Percentiles rank a stretch among this genome's conserved stretches.
Evolutionary conservation across 129 eudicot species (phyloP).

Genomic region (Lonicera japonica): DNA sequence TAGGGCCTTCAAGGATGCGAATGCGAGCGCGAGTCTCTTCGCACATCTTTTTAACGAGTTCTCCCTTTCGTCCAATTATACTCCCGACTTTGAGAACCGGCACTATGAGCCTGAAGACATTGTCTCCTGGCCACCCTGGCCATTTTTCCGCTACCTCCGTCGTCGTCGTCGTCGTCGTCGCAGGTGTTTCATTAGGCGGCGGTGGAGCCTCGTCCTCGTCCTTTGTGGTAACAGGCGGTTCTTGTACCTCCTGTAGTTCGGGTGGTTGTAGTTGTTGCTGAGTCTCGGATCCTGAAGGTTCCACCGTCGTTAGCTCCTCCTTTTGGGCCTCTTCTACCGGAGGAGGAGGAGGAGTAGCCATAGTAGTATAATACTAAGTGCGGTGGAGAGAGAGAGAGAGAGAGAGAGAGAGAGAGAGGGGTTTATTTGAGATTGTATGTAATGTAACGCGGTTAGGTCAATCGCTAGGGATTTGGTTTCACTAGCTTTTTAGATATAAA

Average conservation of each 20-base stretch:
- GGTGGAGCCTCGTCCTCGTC: slow-evolving; percentile 7
- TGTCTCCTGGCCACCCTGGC: slow-evolving; percentile 69
- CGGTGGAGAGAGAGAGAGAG: no score
- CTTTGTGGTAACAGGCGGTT: background rate
- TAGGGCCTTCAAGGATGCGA: slow-evolving; percentile 48
- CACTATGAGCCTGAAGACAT: slow-evolving; percentile 42
- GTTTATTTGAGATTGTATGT: no score
- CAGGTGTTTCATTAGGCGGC: background rate
- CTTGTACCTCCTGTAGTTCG: no score
- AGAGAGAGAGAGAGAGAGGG: no score
- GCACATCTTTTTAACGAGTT: slow-evolving; percentile 38
- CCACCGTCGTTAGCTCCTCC: background rate
- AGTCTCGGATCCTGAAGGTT: background rate
- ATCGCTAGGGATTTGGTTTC: no score
- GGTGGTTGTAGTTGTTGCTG: no score
- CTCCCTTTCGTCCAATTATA: slow-evolving; percentile 66
- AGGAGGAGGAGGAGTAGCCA: no score
- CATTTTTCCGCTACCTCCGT: slow-evolving; percentile 16
- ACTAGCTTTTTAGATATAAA: no score
- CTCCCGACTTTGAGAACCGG: slow-evolving; percentile 49
- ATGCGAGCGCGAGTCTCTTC: slow-evolving; percentile 49
- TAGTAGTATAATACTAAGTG: no score
- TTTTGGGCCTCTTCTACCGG: background rate
- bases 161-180: no score
- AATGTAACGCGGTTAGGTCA: no score